These are phyloP conservation scores for Medicago lupulina DNA, from an alignment of 306 rosid species.

Conservation along the genomic window DNA sequence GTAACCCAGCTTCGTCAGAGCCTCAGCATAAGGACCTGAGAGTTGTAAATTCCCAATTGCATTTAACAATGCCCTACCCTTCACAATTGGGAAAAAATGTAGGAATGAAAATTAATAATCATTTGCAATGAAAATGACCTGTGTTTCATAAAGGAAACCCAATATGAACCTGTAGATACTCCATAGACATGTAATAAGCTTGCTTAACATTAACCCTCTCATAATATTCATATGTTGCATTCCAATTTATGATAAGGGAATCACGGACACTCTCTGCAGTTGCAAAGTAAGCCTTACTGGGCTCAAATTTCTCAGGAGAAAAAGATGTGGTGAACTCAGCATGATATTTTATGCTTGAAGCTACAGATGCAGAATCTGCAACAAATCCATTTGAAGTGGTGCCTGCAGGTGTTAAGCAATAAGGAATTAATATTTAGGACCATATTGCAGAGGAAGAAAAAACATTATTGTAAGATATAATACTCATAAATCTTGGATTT, in stretches of 20 bases:
- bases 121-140: constrained; percentile 24
- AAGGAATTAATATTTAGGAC: constrained; percentile 12
- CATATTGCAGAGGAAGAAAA: neutral
- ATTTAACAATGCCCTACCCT: constrained; percentile 94
- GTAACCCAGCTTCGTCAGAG: constrained; percentile 74
- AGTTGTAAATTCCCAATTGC: constrained; percentile 94
- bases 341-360: constrained; percentile 88
- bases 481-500: constrained; percentile 6
- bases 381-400: constrained; percentile 46
- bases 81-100: constrained; percentile 38
- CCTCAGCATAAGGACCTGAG: constrained; percentile 86
- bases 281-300: constrained; percentile 76
- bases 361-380: constrained; percentile 71
- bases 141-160: constrained; percentile 37
- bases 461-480: neutral
- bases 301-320: constrained; percentile 77
- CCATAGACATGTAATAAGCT: constrained; percentile 98
- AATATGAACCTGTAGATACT: constrained; percentile 83
- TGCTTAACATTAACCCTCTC: constrained; percentile 77
- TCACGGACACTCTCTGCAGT: constrained; percentile 92
- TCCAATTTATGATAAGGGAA: constrained; percentile 86
- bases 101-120: neutral
- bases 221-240: constrained; percentile 67
- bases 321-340: constrained; percentile 86
- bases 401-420: constrained; percentile 41